These are phyloP conservation scores for Boletus tylopilopsis DNA, from an alignment of 768 basidiomycete species.

Conservation along the genomic window DNA sequence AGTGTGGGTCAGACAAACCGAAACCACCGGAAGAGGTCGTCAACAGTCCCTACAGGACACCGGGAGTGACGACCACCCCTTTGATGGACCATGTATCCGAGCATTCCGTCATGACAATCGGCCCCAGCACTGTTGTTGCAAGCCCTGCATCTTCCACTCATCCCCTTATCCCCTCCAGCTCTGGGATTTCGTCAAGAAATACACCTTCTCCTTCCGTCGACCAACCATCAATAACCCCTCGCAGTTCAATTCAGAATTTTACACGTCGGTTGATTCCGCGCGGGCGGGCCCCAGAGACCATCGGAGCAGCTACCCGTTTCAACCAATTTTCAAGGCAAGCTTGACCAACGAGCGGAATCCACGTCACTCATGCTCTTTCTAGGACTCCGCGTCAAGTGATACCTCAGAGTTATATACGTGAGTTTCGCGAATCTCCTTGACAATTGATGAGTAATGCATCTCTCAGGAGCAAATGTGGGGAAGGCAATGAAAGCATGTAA, in stretches of 20 bases:
- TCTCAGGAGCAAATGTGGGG: background rate
- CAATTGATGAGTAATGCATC: background rate
- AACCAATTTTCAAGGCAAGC: background rate
- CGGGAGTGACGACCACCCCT: background rate
- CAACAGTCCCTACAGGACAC: constrained; percentile 47
- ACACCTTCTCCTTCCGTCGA: background rate
- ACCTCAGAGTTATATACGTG: background rate
- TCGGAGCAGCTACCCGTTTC: background rate
- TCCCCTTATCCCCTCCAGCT: background rate
- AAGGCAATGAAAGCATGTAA: background rate
- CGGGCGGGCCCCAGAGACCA: background rate
- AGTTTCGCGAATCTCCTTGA: background rate
- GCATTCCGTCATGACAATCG: background rate
- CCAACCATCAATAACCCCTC: background rate
- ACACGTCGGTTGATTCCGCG: background rate
- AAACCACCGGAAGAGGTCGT: constrained; percentile 41
- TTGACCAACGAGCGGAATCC: background rate
- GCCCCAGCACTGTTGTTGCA: constrained; percentile 38
- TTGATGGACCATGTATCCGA: background rate
- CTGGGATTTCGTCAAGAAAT: background rate
- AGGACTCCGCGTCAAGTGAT: background rate
- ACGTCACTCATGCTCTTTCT: background rate
- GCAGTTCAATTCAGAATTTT: background rate
- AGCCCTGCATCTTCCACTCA: constrained; percentile 26
- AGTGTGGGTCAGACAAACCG: background rate